phyloP scores from a whole-genome alignment of 75 land plant species.

The Selaginella tamariscina region DNA sequence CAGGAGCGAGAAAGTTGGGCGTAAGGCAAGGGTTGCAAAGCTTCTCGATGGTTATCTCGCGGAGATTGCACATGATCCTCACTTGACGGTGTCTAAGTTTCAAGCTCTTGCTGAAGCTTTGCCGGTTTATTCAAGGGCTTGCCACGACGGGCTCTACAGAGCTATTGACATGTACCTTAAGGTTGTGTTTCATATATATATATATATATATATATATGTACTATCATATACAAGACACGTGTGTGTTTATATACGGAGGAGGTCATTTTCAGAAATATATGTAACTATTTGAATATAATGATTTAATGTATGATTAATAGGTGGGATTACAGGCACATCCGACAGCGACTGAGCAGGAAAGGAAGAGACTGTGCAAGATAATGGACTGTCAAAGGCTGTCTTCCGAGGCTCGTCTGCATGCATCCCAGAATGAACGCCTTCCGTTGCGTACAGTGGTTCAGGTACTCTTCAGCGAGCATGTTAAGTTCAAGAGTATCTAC shows the following conservation, averaged over 20 bases:
- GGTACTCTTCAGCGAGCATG: constrained; percentile 78
- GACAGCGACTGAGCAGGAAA: constrained; percentile 31
- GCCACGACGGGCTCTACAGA: constrained; percentile 56
- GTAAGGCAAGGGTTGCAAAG: constrained; percentile 42
- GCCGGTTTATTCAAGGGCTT: constrained; percentile 47
- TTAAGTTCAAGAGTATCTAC: constrained; percentile 68
- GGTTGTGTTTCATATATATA: constrained; percentile 19
- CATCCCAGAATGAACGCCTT: constrained; percentile 37
- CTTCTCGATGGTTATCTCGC: constrained; percentile 55
- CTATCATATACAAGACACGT: too few relatives aligned
- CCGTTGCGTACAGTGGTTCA: constrained; percentile 44
- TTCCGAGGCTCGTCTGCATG: constrained; percentile 36
- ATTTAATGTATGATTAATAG: not conserved
- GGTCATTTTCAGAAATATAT: not conserved
- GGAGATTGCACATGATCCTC: constrained; percentile 50
- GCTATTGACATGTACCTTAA: constrained; percentile 75
- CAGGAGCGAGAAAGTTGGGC: not conserved
- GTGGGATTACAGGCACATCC: constrained; percentile 50
- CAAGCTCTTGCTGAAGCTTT: constrained; percentile 36
- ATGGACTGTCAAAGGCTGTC: constrained; percentile 50
- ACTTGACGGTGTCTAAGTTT: constrained; percentile 32
- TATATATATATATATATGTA: too few relatives aligned
- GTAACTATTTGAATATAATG: not conserved
- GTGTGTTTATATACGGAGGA: too few relatives aligned
- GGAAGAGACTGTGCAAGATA: constrained; percentile 36